Evolutionary conservation across 2,329 filamentous ascomycete genomes (phyloP).

Genomic region (Mycosphaerella sp.): DNA sequence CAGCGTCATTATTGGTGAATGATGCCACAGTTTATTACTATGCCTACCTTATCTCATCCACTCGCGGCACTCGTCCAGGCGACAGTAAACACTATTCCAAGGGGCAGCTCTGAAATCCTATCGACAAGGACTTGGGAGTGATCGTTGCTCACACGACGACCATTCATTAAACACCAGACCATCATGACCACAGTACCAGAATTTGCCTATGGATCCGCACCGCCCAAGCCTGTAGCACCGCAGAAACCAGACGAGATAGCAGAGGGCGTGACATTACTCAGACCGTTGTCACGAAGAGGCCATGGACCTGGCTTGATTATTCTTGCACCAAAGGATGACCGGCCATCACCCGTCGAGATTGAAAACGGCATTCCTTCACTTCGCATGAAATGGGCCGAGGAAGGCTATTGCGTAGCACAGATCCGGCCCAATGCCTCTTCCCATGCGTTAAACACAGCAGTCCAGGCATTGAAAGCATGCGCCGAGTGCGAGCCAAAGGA

Average conservation of each 20-base stretch:
- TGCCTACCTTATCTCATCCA: too few species aligned
- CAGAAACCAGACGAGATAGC: slow-evolving; percentile 18
- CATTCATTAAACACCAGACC: too few species aligned
- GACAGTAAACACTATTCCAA: too few species aligned
- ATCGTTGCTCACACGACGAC: too few species aligned
- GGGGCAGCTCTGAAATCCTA: too few species aligned
- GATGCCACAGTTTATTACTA: too few species aligned
- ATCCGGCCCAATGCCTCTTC: slow-evolving; percentile 35
- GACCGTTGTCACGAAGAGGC: slow-evolving; percentile 20
- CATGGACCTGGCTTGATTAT: slow-evolving; percentile 23
- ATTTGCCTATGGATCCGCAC: slow-evolving; percentile 21
- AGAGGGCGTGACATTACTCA: slow-evolving; percentile 20
- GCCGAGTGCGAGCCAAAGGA: slow-evolving; percentile 36
- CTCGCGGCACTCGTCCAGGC: too few species aligned
- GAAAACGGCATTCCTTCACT: slow-evolving; percentile 23
- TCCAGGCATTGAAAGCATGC: slow-evolving; percentile 24
- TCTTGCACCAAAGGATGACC: slow-evolving; percentile 16
- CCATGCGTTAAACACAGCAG: slow-evolving; percentile 17
- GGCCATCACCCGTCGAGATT: slow-evolving; percentile 17
- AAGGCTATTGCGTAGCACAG: slow-evolving; percentile 59
- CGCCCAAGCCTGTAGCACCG: slow-evolving; percentile 18
- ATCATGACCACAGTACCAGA: slow-evolving; percentile 15
- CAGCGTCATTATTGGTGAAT: too few species aligned
- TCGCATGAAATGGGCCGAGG: slow-evolving; percentile 61
- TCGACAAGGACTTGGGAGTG: too few species aligned